phyloP scores from a whole-genome alignment of 129 eudicot genomes.

The Gnaphalium uliginosum region DNA sequence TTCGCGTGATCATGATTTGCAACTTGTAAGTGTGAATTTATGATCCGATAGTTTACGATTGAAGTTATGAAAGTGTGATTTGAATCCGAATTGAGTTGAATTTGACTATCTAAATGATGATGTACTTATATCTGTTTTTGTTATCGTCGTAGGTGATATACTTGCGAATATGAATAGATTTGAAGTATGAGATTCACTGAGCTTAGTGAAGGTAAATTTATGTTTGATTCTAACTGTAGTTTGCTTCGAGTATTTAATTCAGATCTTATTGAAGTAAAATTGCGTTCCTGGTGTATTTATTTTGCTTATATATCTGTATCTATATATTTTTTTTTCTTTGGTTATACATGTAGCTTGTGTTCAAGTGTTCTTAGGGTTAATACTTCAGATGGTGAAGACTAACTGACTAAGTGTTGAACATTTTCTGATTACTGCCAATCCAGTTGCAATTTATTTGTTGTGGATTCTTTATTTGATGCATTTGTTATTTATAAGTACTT shows the following conservation, averaged over 20 bases:
- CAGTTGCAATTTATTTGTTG: constrained; percentile 1
- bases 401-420: background rate
- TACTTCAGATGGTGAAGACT: background rate
- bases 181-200: no score
- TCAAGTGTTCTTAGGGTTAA: constrained; percentile 6
- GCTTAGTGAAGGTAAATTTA: background rate
- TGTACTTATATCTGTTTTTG: background rate
- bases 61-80: background rate
- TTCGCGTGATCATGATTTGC: background rate
- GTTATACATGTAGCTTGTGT: background rate
- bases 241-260: background rate
- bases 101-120: background rate
- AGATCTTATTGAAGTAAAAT: constrained; percentile 3
- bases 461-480: constrained; percentile 8
- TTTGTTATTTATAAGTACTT: background rate
- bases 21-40: background rate
- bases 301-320: no score
- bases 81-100: constrained; percentile 13
- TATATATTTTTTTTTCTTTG: no score
- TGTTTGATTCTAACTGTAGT: background rate
- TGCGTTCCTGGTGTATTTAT: no score
- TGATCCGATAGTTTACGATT: background rate
- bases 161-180: background rate
- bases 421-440: constrained; percentile 7
- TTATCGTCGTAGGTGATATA: constrained; percentile 7